A percentile compares a stretch with the other conserved stretches of the same genome.
Evolutionary conservation across 352 stramenopile species (phyloP).

Genomic region (Phytopythium oedochilum): DNA sequence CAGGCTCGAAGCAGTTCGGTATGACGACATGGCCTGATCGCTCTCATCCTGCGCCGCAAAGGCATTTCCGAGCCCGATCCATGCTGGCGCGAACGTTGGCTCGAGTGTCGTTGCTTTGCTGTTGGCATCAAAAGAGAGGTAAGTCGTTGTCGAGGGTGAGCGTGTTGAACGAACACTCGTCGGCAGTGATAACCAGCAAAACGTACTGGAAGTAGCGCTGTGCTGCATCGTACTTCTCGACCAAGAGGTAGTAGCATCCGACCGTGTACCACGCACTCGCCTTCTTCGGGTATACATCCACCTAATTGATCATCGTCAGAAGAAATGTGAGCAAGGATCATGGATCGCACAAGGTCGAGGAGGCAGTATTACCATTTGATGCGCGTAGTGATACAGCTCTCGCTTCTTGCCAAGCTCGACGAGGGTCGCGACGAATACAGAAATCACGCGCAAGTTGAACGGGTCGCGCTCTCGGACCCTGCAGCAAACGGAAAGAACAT

Average conservation of each 20-base stretch:
- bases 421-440: slow-evolving; percentile 87
- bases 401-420: slow-evolving; percentile 92
- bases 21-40: slow-evolving; percentile 97
- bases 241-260: slow-evolving; percentile 95
- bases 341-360: not conserved
- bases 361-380: slow-evolving; percentile 78
- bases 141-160: not conserved
- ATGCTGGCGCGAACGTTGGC: slow-evolving; percentile 92
- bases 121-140: slow-evolving; percentile 1
- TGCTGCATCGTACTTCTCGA: slow-evolving; percentile 92
- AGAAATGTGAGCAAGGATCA: not conserved
- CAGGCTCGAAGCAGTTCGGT: slow-evolving; percentile 92
- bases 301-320: slow-evolving; percentile 20
- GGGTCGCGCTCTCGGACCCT: slow-evolving; percentile 74
- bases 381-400: slow-evolving; percentile 94
- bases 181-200: not conserved
- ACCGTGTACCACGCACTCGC: slow-evolving; percentile 95
- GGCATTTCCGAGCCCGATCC: slow-evolving; percentile 96
- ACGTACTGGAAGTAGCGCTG: slow-evolving; percentile 95
- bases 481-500: not conserved
- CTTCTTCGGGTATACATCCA: slow-evolving; percentile 93
- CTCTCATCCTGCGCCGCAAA: slow-evolving; percentile 97
- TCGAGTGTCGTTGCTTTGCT: slow-evolving; percentile 91
- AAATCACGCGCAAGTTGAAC: slow-evolving; percentile 76
- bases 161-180: not conserved